Evolutionary conservation across 2,329 filamentous ascomycete genomes (phyloP).

Genomic region (Colletotrichum navitas): DNA sequence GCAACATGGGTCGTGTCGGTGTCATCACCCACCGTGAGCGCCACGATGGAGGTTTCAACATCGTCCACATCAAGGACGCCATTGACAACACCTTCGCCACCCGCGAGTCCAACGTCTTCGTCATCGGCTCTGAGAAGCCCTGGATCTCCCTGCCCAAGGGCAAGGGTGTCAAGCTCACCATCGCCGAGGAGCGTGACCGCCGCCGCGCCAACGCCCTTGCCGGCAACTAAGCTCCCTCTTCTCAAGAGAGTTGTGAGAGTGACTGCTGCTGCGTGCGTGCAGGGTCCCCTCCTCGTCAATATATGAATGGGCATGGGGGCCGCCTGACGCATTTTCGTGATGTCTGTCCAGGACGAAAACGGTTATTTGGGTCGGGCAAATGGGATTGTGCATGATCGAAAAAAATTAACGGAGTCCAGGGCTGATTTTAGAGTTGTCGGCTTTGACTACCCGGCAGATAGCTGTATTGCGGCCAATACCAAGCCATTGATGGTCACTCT

Average conservation of each 20-base stretch:
- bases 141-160: constrained; percentile 99
- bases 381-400: constrained; percentile 42
- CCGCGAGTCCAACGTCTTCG: constrained; percentile 99
- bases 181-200: constrained; percentile 99
- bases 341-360: constrained; percentile 38
- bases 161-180: constrained; percentile 99
- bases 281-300: not conserved
- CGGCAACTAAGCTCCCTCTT: constrained; percentile 59
- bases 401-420: constrained; percentile 44
- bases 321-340: constrained; percentile 29
- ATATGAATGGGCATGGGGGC: not conserved
- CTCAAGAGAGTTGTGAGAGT: constrained; percentile 26
- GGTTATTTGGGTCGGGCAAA: constrained; percentile 42
- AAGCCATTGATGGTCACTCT: constrained; percentile 44
- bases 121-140: constrained; percentile 98
- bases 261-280: constrained; percentile 30
- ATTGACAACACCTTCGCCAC: constrained; percentile 99
- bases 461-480: constrained; percentile 43
- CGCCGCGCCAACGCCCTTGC: constrained; percentile 77
- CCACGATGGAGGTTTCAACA: constrained; percentile 99
- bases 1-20: constrained; percentile 99
- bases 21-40: constrained; percentile 99
- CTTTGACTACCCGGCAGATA: constrained; percentile 44
- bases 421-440: constrained; percentile 44
- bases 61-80: constrained; percentile 99